A percentile compares a stretch with the other conserved stretches of the same genome.
phyloP scores from a whole-genome alignment of 768 basidiomycete species.

The Russula compacta region DNA sequence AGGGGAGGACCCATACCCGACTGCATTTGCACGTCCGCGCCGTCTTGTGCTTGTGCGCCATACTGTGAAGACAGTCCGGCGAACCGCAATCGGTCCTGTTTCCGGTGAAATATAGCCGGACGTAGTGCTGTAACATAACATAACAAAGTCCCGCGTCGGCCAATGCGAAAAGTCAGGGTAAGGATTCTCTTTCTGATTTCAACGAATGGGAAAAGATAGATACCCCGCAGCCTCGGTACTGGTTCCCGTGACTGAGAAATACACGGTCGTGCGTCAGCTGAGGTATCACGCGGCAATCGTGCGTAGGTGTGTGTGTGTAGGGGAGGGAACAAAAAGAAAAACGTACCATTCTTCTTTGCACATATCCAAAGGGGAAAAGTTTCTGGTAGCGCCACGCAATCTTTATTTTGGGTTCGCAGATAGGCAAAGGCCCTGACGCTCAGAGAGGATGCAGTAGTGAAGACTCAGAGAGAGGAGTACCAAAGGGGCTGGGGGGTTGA shows the following conservation, averaged over 20 bases:
- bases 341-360: constrained; percentile 20
- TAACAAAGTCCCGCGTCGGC: background rate
- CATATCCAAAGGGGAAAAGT: background rate
- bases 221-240: constrained; percentile 21
- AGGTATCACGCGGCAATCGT: background rate
- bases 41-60: constrained; percentile 48
- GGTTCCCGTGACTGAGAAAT: constrained; percentile 20
- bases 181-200: background rate
- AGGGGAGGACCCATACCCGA: constrained; percentile 25
- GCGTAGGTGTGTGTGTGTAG: background rate
- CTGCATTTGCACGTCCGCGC: constrained; percentile 50
- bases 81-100: constrained; percentile 45
- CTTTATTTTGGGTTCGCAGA: background rate
- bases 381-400: too few species aligned
- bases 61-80: constrained; percentile 43
- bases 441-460: background rate
- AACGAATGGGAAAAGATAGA: background rate
- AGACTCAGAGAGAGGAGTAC: background rate
- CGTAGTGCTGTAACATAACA: constrained; percentile 46
- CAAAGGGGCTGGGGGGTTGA: background rate
- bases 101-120: constrained; percentile 55
- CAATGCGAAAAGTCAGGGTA: background rate
- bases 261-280: background rate
- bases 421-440: background rate
- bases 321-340: background rate